A percentile compares a stretch with the other conserved stretches of the same genome.
These are phyloP conservation scores for Solanum sitiens DNA, from an alignment of 257 asterid genomes.

Conservation along the genomic window DNA sequence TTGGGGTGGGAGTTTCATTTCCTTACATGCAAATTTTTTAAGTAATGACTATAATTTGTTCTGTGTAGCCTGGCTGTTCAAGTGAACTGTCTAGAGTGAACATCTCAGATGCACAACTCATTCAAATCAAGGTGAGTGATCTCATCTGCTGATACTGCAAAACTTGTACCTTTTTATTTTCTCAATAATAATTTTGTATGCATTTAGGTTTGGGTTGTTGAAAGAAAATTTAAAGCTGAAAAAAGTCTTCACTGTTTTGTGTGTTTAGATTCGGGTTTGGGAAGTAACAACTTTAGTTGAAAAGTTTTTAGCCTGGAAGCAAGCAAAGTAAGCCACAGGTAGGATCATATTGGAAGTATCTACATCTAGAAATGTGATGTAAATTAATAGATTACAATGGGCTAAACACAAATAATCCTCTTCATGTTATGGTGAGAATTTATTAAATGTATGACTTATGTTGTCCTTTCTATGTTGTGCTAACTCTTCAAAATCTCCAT, in stretches of 20 bases:
- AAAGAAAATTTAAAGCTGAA: not conserved
- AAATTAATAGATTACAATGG: not conserved
- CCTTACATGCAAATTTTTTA: not conserved
- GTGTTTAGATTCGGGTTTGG: not conserved
- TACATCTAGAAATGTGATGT: not conserved
- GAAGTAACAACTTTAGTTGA: not conserved
- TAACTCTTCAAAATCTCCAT: not conserved
- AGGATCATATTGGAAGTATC: not conserved
- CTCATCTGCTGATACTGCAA: not conserved
- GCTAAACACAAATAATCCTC: not conserved
- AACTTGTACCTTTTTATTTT: not conserved
- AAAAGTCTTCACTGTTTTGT: not conserved
- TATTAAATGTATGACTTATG: not conserved
- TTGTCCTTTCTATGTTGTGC: not conserved
- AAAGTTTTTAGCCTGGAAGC: not conserved
- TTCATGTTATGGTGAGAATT: not conserved
- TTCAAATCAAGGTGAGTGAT: constrained; percentile 68
- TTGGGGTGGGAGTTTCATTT: not conserved
- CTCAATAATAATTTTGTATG: not conserved
- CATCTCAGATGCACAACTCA: constrained; percentile 61
- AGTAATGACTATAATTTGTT: not conserved
- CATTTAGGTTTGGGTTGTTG: not conserved
- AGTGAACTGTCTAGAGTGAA: constrained; percentile 62
- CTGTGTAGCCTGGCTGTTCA: constrained; percentile 88
- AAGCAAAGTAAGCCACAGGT: not conserved